A percentile compares a stretch with the other conserved stretches of the same genome.
Conservation (phyloP, 371 early-diverging fungal species). For the Conidiobolus coronatus region DNA sequence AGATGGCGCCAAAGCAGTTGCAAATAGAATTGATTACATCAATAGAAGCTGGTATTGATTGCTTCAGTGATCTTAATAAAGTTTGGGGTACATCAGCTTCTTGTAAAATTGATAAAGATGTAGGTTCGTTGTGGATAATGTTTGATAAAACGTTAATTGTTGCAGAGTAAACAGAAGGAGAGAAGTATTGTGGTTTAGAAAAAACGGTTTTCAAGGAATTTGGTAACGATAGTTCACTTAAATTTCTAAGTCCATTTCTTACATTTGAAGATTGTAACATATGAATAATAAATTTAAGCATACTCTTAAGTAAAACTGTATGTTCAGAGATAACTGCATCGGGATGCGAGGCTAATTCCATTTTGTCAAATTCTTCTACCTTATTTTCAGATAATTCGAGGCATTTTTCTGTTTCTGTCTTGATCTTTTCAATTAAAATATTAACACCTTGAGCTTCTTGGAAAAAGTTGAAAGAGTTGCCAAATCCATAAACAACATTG, state of each 20-base stretch:
- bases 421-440: not conserved
- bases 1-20: conserved; percentile 87
- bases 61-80: conserved; percentile 40
- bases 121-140: conserved; percentile 93
- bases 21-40: conserved; percentile 53
- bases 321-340: conserved; percentile 22
- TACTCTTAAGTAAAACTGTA: conserved; percentile 47
- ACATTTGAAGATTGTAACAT: conserved; percentile 82
- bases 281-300: conserved; percentile 72
- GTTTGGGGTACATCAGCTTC: conserved; percentile 68
- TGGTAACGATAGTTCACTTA: conserved; percentile 81
- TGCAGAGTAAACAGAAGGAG: conserved; percentile 6
- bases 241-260: conserved; percentile 71
- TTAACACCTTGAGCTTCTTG: conserved; percentile 42
- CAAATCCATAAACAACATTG: conserved; percentile 49
- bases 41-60: conserved; percentile 39
- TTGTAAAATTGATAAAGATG: conserved; percentile 72
- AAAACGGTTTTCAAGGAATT: conserved; percentile 43
- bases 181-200: conserved; percentile 35
- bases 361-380: not conserved
- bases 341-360: not conserved
- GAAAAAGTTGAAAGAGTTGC: conserved; percentile 53
- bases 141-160: conserved; percentile 82
- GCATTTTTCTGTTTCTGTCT: not conserved
- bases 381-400: not conserved